phyloP scores from a whole-genome alignment of 352 stramenopile genomes.

The Globisporangium uncinulatum region DNA sequence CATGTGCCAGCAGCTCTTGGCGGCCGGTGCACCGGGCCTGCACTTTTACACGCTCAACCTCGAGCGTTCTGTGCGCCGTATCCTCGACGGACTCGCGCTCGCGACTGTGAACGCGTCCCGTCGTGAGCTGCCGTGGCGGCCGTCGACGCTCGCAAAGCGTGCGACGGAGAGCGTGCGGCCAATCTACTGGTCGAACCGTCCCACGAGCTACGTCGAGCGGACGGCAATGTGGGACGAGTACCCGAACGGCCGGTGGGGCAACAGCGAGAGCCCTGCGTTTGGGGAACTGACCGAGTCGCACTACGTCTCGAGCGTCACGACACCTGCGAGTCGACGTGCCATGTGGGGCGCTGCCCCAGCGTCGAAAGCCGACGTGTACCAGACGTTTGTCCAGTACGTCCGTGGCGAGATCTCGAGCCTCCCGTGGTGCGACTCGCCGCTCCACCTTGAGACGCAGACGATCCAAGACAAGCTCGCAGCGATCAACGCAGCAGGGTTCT shows the following conservation, averaged over 20 bases:
- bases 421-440: constrained; percentile 95
- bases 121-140: constrained; percentile 89
- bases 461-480: constrained; percentile 75
- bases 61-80: constrained; percentile 85
- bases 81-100: constrained; percentile 78
- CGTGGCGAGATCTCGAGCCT: constrained; percentile 93
- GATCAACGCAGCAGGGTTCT: constrained; percentile 85
- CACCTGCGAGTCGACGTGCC: constrained; percentile 71
- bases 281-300: constrained; percentile 95
- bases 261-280: constrained; percentile 94
- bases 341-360: constrained; percentile 94
- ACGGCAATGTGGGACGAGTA: constrained; percentile 98
- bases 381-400: constrained; percentile 96
- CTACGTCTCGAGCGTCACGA: constrained; percentile 82
- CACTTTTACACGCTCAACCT: constrained; percentile 96
- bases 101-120: constrained; percentile 40
- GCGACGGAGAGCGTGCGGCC: constrained; percentile 89
- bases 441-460: constrained; percentile 92
- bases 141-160: constrained; percentile 87
- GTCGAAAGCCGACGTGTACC: constrained; percentile 88
- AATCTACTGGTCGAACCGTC: constrained; percentile 99
- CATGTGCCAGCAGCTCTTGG: constrained; percentile 92
- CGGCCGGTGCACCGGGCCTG: constrained; percentile 79
- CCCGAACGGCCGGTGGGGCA: constrained; percentile 95
- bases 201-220: constrained; percentile 95